Conservation (phyloP, 805 yeast genomes). For the Candida maesae region DNA sequence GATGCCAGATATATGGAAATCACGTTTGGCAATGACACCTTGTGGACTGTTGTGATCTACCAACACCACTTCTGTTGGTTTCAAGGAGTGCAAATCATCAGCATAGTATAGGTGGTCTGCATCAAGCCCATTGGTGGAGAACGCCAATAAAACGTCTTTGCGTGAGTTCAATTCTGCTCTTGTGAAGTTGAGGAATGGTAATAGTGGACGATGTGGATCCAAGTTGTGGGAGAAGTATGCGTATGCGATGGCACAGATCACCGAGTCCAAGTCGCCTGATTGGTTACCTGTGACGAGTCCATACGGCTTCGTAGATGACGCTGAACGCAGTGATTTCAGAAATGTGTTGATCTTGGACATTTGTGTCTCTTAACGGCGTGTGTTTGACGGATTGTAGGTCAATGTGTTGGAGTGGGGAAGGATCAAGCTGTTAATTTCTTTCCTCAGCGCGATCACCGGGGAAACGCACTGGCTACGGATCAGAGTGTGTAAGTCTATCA, state of each 20-base stretch:
- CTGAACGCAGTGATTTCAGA: slow-evolving; percentile 10
- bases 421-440: too few species aligned
- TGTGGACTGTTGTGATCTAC: slow-evolving; percentile 83
- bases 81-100: slow-evolving; percentile 54
- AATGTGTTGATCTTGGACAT: slow-evolving; percentile 13
- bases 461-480: too few species aligned
- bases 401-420: too few species aligned
- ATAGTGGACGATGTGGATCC: slow-evolving; percentile 20
- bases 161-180: slow-evolving; percentile 62
- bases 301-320: not conserved
- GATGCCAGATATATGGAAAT: slow-evolving; percentile 46
- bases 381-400: too few species aligned
- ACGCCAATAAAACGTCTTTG: slow-evolving; percentile 61
- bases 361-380: not conserved
- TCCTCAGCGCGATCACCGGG: too few species aligned
- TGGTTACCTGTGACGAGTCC: slow-evolving; percentile 74
- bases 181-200: slow-evolving; percentile 73
- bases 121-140: slow-evolving; percentile 44
- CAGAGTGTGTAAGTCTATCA: too few species aligned
- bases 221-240: slow-evolving; percentile 50
- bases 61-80: slow-evolving; percentile 34
- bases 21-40: slow-evolving; percentile 35
- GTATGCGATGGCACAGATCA: slow-evolving; percentile 68
- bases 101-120: slow-evolving; percentile 51
- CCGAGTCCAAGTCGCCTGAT: slow-evolving; percentile 86